These are phyloP conservation scores for Crucihimalaya himalaica DNA, from an alignment of 345 rosid genomes.

Conservation along the genomic window DNA sequence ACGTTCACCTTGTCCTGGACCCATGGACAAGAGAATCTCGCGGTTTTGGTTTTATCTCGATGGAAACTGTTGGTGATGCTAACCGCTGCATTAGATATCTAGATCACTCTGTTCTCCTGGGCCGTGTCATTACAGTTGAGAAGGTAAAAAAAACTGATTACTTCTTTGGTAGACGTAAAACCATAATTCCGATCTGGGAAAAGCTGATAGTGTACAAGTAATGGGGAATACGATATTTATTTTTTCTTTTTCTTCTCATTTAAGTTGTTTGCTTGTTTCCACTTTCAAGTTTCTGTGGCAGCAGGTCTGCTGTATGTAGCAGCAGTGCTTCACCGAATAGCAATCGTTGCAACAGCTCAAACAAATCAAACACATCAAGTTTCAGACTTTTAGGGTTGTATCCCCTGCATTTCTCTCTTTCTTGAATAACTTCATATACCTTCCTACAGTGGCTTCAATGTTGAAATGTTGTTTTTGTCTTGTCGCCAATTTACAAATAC, in stretches of 20 bases:
- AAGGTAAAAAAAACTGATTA: constrained; percentile 55
- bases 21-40: constrained; percentile 95
- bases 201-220: constrained; percentile 7
- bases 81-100: constrained; percentile 73
- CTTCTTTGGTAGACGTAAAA: neutral
- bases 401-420: constrained; percentile 78
- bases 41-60: constrained; percentile 90
- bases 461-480: constrained; percentile 1
- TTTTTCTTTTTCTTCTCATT: neutral
- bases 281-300: constrained; percentile 77
- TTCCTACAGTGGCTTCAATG: constrained; percentile 1
- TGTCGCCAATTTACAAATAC: neutral
- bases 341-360: constrained; percentile 70
- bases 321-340: constrained; percentile 86
- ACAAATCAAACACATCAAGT: constrained; percentile 48
- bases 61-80: constrained; percentile 71
- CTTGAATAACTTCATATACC: constrained; percentile 34
- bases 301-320: constrained; percentile 97
- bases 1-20: constrained; percentile 89
- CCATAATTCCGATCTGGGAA: neutral
- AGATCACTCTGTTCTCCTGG: constrained; percentile 73
- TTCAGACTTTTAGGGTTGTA: constrained; percentile 85
- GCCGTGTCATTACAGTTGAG: constrained; percentile 88
- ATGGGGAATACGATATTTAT: neutral
- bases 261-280: constrained; percentile 77